Conservation (phyloP, 495 filamentous ascomycete species). For the Penicillium bialowiezense region DNA sequence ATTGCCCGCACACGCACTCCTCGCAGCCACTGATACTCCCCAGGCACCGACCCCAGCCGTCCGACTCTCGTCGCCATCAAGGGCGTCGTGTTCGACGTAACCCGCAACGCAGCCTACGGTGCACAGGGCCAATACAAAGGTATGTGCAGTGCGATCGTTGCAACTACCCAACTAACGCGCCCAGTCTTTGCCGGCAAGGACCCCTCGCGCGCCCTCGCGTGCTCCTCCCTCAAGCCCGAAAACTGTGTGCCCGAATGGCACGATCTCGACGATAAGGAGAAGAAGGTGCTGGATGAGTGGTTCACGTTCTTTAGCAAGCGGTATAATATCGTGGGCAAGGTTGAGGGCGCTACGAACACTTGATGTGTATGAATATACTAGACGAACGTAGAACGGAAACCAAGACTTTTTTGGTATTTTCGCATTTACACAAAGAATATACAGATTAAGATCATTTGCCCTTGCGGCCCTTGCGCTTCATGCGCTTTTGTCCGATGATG, state of each 20-base stretch:
- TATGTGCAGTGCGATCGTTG: conserved; percentile 47
- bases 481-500: conserved; percentile 68
- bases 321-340: conserved; percentile 87
- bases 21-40: neutral
- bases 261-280: conserved; percentile 83
- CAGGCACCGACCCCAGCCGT: conserved; percentile 58
- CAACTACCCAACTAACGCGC: neutral
- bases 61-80: conserved; percentile 95
- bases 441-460: conserved; percentile 25
- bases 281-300: conserved; percentile 85
- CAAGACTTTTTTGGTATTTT: too few relatives aligned
- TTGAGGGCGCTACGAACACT: conserved; percentile 48
- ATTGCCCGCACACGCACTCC: neutral
- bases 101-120: conserved; percentile 79
- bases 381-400: too few relatives aligned
- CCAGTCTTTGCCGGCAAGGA: conserved; percentile 95
- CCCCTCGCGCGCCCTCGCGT: conserved; percentile 81
- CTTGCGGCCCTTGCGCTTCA: conserved; percentile 52
- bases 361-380: conserved; percentile 12
- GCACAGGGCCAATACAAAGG: conserved; percentile 81
- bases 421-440: conserved; percentile 24
- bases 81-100: conserved; percentile 92
- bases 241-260: conserved; percentile 83
- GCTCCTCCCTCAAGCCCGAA: conserved; percentile 80
- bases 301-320: conserved; percentile 92